Evolutionary conservation across 2,329 filamentous ascomycete genomes (phyloP).

Genomic region (Epichloe aotearoae): DNA sequence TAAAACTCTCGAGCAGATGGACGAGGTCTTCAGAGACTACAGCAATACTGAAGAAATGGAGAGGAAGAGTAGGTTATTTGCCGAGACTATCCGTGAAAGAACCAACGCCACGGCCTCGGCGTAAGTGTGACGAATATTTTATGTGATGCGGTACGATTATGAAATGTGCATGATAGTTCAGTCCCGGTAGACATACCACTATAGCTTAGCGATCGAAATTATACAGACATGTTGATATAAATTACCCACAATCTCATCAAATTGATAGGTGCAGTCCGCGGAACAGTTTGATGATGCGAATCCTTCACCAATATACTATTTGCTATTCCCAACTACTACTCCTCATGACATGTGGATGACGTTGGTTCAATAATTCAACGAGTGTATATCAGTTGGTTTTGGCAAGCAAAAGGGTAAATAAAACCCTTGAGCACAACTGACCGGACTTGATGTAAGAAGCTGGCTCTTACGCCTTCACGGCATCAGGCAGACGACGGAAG

Average conservation of each 20-base stretch:
- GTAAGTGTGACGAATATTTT: background rate
- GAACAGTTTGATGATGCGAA: background rate
- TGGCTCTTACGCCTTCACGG: slow-evolving; percentile 4
- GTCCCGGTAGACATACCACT: background rate
- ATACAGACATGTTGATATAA: background rate
- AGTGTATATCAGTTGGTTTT: background rate
- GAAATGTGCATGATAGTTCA: background rate
- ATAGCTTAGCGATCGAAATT: background rate
- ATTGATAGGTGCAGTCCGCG: too few relatives aligned
- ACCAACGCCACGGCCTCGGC: background rate
- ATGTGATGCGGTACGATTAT: background rate
- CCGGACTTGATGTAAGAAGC: too few relatives aligned
- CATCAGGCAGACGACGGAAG: slow-evolving; percentile 35
- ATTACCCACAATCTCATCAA: too few relatives aligned
- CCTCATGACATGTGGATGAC: background rate
- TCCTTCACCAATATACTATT: background rate
- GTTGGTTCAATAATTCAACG: background rate
- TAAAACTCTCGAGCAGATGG: slow-evolving; percentile 41
- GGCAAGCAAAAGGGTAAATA: background rate
- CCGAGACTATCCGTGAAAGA: slow-evolving; percentile 2
- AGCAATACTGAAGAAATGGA: slow-evolving; percentile 11
- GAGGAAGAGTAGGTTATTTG: slow-evolving; percentile 2
- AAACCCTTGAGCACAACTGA: background rate
- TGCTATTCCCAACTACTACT: background rate
- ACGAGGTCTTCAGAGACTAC: slow-evolving; percentile 21